phyloP scores from a whole-genome alignment of 306 rosid genomes.

The Clitoria ternatea region DNA sequence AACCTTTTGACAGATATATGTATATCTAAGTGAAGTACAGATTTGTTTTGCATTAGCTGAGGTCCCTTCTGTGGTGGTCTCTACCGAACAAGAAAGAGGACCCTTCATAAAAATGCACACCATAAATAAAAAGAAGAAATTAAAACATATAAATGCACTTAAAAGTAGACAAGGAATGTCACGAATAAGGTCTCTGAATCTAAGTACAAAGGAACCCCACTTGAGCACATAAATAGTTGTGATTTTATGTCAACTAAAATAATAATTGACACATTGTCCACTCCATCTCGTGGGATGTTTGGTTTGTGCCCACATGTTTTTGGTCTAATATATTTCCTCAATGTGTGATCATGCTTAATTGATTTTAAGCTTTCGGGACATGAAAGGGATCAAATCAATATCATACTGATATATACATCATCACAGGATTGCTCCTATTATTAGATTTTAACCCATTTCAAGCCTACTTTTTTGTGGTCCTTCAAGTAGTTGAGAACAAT shows the following conservation, averaged over 20 bases:
- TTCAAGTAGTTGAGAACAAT: slow-evolving; percentile 11
- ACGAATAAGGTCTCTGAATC: slow-evolving; percentile 24
- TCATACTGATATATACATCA: not conserved
- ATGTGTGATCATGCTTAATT: slow-evolving; percentile 12
- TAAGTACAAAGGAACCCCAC: slow-evolving; percentile 38
- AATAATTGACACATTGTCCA: slow-evolving; percentile 29
- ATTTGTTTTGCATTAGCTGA: slow-evolving; percentile 24
- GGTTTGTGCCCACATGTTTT: slow-evolving; percentile 27
- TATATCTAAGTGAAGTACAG: slow-evolving; percentile 5
- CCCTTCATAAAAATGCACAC: slow-evolving; percentile 17
- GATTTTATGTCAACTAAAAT: slow-evolving; percentile 29
- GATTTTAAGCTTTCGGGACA: slow-evolving; percentile 12
- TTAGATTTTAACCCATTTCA: slow-evolving; percentile 17
- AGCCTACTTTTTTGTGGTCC: slow-evolving; percentile 29
- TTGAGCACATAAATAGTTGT: slow-evolving; percentile 3
- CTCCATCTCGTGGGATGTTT: slow-evolving; percentile 31
- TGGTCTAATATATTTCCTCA: not conserved
- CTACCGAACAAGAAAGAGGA: slow-evolving; percentile 13
- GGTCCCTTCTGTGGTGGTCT: slow-evolving; percentile 16
- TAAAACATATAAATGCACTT: not conserved
- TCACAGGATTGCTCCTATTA: slow-evolving; percentile 12
- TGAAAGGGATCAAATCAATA: slow-evolving; percentile 12
- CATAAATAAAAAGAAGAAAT: slow-evolving; percentile 14
- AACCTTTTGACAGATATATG: not conserved
- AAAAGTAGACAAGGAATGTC: slow-evolving; percentile 27